Conservation (phyloP, 192 early-diverging fungal species). For the Irineochytrium annulatum region DNA sequence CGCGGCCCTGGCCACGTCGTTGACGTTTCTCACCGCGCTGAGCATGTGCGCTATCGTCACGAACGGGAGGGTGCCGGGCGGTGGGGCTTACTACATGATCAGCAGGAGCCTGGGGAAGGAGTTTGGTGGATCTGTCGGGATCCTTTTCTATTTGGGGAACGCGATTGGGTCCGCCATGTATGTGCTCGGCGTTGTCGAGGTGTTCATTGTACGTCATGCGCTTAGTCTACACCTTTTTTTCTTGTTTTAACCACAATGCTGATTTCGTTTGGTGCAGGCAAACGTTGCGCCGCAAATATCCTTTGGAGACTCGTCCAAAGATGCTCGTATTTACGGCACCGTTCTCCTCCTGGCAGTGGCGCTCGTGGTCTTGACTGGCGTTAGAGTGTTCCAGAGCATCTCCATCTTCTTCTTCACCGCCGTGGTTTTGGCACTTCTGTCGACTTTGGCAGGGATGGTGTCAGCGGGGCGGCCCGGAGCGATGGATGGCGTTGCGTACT, state of each 20-base stretch:
- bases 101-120: conserved; percentile 31
- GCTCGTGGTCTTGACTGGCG: not conserved
- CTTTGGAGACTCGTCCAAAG: conserved; percentile 1
- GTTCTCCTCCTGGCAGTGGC: not conserved
- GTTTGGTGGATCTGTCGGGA: conserved; percentile 35
- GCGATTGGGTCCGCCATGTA: conserved; percentile 18
- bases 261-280: no score
- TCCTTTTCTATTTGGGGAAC: conserved; percentile 35
- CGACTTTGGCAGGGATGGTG: not conserved
- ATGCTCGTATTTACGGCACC: conserved; percentile 6
- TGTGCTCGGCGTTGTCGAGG: not conserved
- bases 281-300: conserved; percentile 11
- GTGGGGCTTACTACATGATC: conserved; percentile 38
- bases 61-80: conserved; percentile 20
- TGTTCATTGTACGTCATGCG: not conserved
- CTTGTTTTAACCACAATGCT: no score
- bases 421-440: conserved; percentile 1
- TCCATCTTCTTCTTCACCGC: conserved; percentile 4
- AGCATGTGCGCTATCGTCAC: conserved; percentile 31
- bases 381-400: not conserved
- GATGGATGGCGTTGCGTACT: not conserved
- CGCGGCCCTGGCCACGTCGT: conserved; percentile 11
- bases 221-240: conserved; percentile 3
- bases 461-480: not conserved
- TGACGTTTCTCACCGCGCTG: conserved; percentile 29